Evolutionary conservation across 2,329 filamentous ascomycete species (phyloP).

Genomic region (Aspergillus piperis): DNA sequence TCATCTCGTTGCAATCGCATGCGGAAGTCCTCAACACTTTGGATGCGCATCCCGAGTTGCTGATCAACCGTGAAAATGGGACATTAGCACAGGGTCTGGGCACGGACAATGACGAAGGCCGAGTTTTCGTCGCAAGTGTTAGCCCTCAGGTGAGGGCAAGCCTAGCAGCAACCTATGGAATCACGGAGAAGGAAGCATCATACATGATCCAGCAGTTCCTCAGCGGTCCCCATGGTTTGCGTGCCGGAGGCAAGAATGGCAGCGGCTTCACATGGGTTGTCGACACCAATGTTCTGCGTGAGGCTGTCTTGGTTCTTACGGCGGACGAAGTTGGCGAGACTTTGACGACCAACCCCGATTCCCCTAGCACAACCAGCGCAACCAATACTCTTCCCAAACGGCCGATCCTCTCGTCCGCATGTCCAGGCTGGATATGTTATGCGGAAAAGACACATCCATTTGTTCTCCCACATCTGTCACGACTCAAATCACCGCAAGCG

Average conservation of each 20-base stretch:
- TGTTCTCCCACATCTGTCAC: conserved; percentile 85
- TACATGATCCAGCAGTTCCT: conserved; percentile 82
- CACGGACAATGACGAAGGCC: conserved; percentile 52
- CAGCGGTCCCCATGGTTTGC: conserved; percentile 67
- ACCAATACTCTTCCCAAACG: conserved; percentile 31
- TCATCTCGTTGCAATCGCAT: conserved; percentile 92
- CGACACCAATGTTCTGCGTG: conserved; percentile 81
- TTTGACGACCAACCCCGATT: conserved; percentile 18
- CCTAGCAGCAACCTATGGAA: conserved; percentile 78
- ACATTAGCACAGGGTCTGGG: conserved; percentile 49
- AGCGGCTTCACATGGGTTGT: conserved; percentile 87
- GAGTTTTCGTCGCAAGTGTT: conserved; percentile 86
- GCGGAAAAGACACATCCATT: conserved; percentile 97
- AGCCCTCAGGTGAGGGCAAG: conserved; percentile 89
- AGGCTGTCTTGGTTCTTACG: conserved; percentile 78
- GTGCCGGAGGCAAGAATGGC: conserved; percentile 67
- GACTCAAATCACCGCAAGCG: conserved; percentile 91
- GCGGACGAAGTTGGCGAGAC: conserved; percentile 67
- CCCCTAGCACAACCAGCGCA: conserved; percentile 5
- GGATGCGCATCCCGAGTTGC: conserved; percentile 60
- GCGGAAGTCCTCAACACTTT: conserved; percentile 83
- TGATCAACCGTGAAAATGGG: conserved; percentile 25
- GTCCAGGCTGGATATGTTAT: conserved; percentile 98
- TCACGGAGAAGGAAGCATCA: conserved; percentile 72
- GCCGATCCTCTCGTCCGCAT: conserved; percentile 74